These are phyloP conservation scores for Amanita rubescens DNA, from an alignment of 768 basidiomycete genomes.

Conservation along the genomic window DNA sequence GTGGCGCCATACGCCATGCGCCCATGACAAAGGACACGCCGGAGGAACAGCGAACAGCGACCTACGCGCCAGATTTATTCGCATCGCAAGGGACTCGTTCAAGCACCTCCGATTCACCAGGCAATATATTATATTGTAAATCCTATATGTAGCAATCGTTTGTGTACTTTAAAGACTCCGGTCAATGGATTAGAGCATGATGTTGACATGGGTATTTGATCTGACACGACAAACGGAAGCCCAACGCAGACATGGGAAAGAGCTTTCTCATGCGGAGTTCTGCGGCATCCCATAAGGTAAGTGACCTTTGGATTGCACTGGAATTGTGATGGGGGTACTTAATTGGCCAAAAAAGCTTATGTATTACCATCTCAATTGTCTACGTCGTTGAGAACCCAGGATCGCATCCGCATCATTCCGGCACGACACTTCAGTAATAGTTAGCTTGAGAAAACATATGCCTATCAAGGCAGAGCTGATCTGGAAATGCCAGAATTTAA, in stretches of 20 bases:
- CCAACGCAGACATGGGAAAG: slow-evolving; percentile 2
- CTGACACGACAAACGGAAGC: slow-evolving; percentile 7
- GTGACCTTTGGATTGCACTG: neutral
- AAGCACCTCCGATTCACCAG: neutral
- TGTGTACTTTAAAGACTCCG: slow-evolving; percentile 4
- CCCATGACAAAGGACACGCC: too few relatives aligned
- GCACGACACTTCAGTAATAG: neutral
- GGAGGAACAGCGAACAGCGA: neutral
- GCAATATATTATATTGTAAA: neutral
- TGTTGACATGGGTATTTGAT: slow-evolving; percentile 26
- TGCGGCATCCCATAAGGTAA: neutral
- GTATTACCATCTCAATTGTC: too few relatives aligned
- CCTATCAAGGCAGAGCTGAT: neutral
- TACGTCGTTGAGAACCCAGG: too few relatives aligned
- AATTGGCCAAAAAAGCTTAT: neutral
- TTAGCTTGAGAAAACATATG: neutral
- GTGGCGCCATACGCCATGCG: too few relatives aligned
- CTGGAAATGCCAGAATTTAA: neutral
- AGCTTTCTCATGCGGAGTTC: neutral
- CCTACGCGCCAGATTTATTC: neutral
- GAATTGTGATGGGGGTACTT: neutral
- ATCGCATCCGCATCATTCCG: neutral
- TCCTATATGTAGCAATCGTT: neutral
- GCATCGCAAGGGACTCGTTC: neutral
- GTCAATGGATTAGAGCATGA: slow-evolving; percentile 10